phyloP scores from a whole-genome alignment of 768 basidiomycete genomes.

The Amanita pseudoporphyria region DNA sequence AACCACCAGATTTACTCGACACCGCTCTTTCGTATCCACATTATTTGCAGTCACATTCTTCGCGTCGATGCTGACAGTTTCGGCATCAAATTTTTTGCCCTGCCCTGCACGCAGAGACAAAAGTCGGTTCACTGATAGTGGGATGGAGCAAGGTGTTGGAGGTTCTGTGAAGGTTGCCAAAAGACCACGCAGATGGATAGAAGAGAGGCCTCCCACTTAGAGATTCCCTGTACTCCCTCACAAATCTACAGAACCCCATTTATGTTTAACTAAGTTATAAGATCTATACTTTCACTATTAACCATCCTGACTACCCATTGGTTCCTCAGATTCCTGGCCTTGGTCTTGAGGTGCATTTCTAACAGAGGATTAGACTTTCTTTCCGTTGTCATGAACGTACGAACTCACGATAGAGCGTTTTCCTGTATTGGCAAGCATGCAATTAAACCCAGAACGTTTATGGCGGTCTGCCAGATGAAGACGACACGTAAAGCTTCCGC shows the following conservation, averaged over 20 bases:
- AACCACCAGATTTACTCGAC: constrained; percentile 52
- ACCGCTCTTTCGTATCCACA: constrained; percentile 65
- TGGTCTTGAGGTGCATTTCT: constrained; percentile 60
- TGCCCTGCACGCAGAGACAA: constrained; percentile 64
- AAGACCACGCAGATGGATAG: constrained; percentile 71
- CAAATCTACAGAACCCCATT: neutral
- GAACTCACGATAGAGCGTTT: constrained; percentile 47
- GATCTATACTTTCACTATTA: constrained; percentile 2
- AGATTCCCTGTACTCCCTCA: neutral
- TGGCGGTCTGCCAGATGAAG: constrained; percentile 69
- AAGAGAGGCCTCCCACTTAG: constrained; percentile 44
- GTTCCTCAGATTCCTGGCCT: constrained; percentile 41
- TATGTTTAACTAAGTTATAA: neutral
- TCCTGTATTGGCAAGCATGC: constrained; percentile 71
- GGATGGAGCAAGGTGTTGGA: constrained; percentile 17
- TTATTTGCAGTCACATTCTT: constrained; percentile 77
- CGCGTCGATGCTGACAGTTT: constrained; percentile 71
- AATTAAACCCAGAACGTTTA: constrained; percentile 59
- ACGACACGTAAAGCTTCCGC: constrained; percentile 71
- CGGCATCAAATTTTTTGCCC: constrained; percentile 68
- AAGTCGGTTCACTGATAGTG: constrained; percentile 49
- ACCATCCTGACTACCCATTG: constrained; percentile 18
- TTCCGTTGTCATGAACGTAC: neutral
- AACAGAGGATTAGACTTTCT: constrained; percentile 7
- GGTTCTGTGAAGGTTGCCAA: constrained; percentile 39